Percentiles rank a stretch among this genome's conserved stretches.
Conservation (phyloP, 1,139 yeast genomes). For the Blastobotrys petasosporus region DNA sequence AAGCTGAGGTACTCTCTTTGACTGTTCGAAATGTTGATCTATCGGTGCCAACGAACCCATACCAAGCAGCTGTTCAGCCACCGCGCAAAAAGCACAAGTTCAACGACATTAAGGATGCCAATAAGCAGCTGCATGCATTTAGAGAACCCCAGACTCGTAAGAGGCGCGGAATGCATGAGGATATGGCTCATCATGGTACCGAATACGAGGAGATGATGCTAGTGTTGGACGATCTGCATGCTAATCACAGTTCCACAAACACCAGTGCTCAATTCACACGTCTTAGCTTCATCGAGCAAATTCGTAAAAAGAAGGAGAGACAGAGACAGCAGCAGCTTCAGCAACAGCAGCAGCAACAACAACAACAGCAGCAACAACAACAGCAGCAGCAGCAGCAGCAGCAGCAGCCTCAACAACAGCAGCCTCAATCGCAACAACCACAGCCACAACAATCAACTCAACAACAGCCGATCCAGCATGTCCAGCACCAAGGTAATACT, state of each 20-base stretch:
- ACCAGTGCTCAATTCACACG: conserved; percentile 37
- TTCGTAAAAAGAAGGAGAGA: conserved; percentile 34
- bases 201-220: conserved; percentile 91
- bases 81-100: conserved; percentile 1
- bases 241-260: conserved; percentile 18
- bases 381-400: conserved; percentile 18
- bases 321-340: conserved; percentile 22
- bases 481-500: neutral
- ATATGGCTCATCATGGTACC: conserved; percentile 59
- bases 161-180: conserved; percentile 47
- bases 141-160: conserved; percentile 26
- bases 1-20: conserved; percentile 71
- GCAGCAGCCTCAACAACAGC: conserved; percentile 20
- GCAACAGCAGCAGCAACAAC: conserved; percentile 17
- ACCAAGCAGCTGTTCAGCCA: neutral
- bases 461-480: neutral
- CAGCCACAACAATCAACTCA: neutral
- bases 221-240: conserved; percentile 35
- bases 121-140: conserved; percentile 18
- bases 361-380: conserved; percentile 14
- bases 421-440: conserved; percentile 14
- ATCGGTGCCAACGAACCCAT: conserved; percentile 46
- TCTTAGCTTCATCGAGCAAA: conserved; percentile 38
- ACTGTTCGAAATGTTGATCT: conserved; percentile 73
- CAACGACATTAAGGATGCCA: conserved; percentile 14